Percentiles rank a stretch among this genome's conserved stretches.
These are phyloP conservation scores for Aaosphaeria pasadenensis DNA, from an alignment of 2,329 filamentous ascomycete species.

Conservation along the genomic window DNA sequence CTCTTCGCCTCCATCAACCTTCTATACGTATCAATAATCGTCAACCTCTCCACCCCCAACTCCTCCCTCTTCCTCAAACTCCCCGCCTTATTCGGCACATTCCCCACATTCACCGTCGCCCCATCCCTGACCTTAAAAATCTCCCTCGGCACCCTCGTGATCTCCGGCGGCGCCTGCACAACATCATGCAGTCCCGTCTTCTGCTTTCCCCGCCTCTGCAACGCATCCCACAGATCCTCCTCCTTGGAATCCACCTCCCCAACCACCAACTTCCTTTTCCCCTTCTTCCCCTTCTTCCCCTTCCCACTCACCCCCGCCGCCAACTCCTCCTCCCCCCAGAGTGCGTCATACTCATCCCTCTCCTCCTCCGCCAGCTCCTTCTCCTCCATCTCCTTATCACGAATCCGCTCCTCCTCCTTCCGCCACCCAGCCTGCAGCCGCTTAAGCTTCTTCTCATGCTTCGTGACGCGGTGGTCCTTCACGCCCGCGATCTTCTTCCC, in stretches of 20 bases:
- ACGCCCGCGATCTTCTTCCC: slow-evolving; percentile 64
- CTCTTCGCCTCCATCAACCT: slow-evolving; percentile 57
- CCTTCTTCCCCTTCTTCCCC: slow-evolving; percentile 45
- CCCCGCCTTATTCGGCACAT: slow-evolving; percentile 67
- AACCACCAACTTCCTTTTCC: slow-evolving; percentile 51
- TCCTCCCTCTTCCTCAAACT: slow-evolving; percentile 72
- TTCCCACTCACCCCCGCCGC: slow-evolving; percentile 49
- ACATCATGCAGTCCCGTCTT: slow-evolving; percentile 59
- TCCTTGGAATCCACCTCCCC: slow-evolving; percentile 53
- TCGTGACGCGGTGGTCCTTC: slow-evolving; percentile 66
- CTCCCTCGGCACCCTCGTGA: slow-evolving; percentile 61
- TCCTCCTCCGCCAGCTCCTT: slow-evolving; percentile 62
- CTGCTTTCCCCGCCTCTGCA: slow-evolving; percentile 57
- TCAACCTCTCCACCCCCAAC: slow-evolving; percentile 64
- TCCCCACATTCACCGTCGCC: slow-evolving; percentile 63
- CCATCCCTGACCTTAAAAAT: slow-evolving; percentile 65
- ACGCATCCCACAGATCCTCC: slow-evolving; percentile 73
- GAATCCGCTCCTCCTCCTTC: slow-evolving; percentile 52
- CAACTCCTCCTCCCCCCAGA: slow-evolving; percentile 61
- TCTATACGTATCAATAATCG: slow-evolving; percentile 72
- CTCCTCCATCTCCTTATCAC: slow-evolving; percentile 77
- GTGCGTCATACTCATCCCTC: slow-evolving; percentile 60
- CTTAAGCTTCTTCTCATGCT: slow-evolving; percentile 77
- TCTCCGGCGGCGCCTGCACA: slow-evolving; percentile 71
- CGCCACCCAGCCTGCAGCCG: slow-evolving; percentile 59